Base-by-base conservation (phyloP, 768 basidiomycete species). In the Polyporus arcularius region DNA sequence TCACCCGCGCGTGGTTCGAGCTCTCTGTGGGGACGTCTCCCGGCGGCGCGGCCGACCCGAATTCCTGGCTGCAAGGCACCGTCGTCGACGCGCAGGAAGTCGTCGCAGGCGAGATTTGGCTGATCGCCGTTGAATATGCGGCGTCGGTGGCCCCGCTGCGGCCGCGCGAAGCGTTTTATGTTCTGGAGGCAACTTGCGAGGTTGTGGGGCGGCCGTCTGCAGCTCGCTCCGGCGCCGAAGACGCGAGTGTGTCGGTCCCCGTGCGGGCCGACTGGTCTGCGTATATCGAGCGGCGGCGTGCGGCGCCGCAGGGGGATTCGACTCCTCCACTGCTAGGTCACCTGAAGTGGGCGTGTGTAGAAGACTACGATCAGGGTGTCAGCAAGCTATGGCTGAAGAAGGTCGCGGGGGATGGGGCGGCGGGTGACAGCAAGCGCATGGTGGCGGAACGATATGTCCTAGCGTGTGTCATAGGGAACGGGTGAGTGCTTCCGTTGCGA, bases 161-260 rank as follows among this genome's bases (percentile, higher is more conserved):
- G 69, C 62, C 18, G 8, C 48, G 47, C 21, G 74, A 80, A 58
- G 70, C 67, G 10, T 79, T 83, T 63, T 85, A 85, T 67, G 84
- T 90, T 30, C 72, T 93, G 1, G 88, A 89, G 61, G 69, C 81
- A 21, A 92, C 90, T 0, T 90, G 90, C 67, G 90, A 92, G 67
- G 85, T 87, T 35, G 79, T 90, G 55, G 89, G 88, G 0, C 74
- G 71, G 35, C 63, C 71, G 6, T 66, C 14, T 4, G 32, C 30
- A 12, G 6, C 28, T 55, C 35, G 10, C 49, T 53, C 21, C 26
- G 18, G 7, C 32, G n/a, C 12, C 14, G 39, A 5, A 10, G 31
- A 15, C 28, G 43, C 4, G 43, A 47, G 28, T 2, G 26, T 35
- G 30, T 39, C 47, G 9, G n/a, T 66, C 38, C 58, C 65, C 1